Evolutionary conservation across 345 rosid species (phyloP).

Genomic region (Citrus sp.): DNA sequence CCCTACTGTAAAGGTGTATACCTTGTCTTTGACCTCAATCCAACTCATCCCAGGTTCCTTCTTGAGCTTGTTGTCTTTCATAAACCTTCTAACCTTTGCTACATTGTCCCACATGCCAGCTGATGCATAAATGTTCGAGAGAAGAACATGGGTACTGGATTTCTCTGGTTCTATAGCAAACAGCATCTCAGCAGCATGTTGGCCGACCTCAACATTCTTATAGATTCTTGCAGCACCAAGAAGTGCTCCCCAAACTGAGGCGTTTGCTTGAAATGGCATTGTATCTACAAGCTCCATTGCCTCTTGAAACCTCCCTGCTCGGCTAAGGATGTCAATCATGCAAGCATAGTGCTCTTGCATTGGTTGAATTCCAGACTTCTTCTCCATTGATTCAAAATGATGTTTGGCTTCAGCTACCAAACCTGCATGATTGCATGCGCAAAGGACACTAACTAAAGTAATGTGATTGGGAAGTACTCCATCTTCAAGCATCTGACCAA

Average conservation of each 20-base stretch:
- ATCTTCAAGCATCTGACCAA: conserved; percentile 45
- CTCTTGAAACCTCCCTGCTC: conserved; percentile 50
- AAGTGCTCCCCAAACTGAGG: conserved; percentile 60
- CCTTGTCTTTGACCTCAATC: conserved; percentile 55
- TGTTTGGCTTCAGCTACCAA: conserved; percentile 48
- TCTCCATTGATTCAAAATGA: conserved; percentile 45
- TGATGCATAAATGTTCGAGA: conserved; percentile 57
- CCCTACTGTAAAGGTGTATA: conserved; percentile 54
- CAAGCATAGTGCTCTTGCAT: conserved; percentile 62
- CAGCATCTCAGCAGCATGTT: conserved; percentile 55
- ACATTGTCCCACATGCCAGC: conserved; percentile 57
- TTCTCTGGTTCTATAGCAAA: conserved; percentile 51
- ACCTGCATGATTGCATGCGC: conserved; percentile 69
- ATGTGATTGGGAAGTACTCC: conserved; percentile 53
- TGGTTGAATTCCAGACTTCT: conserved; percentile 39
- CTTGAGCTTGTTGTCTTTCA: conserved; percentile 56
- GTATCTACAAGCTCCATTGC: conserved; percentile 47
- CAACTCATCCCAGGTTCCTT: conserved; percentile 65
- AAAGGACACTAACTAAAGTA: conserved; percentile 52
- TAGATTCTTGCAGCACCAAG: conserved; percentile 65
- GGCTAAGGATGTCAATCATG: conserved; percentile 62
- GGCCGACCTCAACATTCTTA: conserved; percentile 51
- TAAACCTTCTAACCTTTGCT: conserved; percentile 44
- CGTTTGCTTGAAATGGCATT: conserved; percentile 52
- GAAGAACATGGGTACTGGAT: conserved; percentile 50